Evolutionary conservation across 2,329 filamentous ascomycete genomes (phyloP), one percentile per base, ranked within the genome.

Genomic region (Penicillium sp.): DNA sequence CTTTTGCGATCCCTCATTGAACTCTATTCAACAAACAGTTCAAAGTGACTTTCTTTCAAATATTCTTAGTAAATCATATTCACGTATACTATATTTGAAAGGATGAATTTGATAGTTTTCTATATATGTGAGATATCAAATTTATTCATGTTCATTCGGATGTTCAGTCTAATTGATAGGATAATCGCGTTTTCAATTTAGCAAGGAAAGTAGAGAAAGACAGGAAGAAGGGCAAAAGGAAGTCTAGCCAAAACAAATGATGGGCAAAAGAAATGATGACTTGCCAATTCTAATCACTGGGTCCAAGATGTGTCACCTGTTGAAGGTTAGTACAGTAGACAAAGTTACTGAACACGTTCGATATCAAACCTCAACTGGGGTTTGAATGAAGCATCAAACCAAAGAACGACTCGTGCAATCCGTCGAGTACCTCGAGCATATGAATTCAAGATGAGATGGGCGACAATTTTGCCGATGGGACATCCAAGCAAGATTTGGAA

Each of bases 331-430:
- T 22, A 37, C 28, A 16, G 16, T 10, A 11, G 13, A 14, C n/a
- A 22, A 22, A 8, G 1, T 30, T 22, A 35, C 16, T 16, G 10
- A 52, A 33, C 3, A 4, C 19, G 19, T 54, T 51, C 58, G 33
- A 58, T 52, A 14, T 63, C 61, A 52, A 61, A 58, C 2, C 51
- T 55, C 13, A 61, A n/a, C 1, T 61, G 52, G 2, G 59, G 2
- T 1, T 4, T 11, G n/a, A 16, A 7, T 6, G 57, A 10, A 10
- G 19, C 2, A 33, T 30, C n/a, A 5, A 25, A 22, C 8, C 58
- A 61, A 19, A 52, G 42, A n/a, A 52, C 14, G 2, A 63, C 52
- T 10, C n/a, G 56, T n/a, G n/a, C n/a, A 14, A 62, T 48, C 22
- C 38, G 37, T 6, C 40, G 52, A n/a, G 3, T 40, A 1, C 58